These are phyloP conservation scores for Rhexocercosporidium sp. DNA, from an alignment of 2,329 filamentous ascomycete species.

Conservation along the genomic window DNA sequence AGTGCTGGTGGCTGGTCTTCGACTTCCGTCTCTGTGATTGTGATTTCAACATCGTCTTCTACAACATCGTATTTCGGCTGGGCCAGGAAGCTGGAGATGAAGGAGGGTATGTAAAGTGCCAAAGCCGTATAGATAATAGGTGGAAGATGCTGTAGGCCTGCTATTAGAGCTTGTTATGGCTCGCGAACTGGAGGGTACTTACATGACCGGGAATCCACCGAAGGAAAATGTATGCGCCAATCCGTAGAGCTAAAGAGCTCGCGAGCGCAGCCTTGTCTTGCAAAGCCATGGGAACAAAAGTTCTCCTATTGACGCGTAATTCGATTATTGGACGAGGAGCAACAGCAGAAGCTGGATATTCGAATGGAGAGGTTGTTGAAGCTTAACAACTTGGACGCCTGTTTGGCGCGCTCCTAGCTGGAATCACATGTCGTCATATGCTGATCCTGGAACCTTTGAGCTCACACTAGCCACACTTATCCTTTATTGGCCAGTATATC, in stretches of 20 bases:
- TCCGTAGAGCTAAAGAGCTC: conserved; percentile 56
- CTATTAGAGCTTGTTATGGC: conserved; percentile 16
- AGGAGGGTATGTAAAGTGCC: conserved; percentile 68
- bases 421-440: conserved; percentile 7
- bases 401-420: neutral
- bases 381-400: conserved; percentile 7
- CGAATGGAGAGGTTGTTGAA: conserved; percentile 8
- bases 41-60: conserved; percentile 62
- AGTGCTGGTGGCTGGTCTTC: conserved; percentile 42
- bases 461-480: conserved; percentile 14
- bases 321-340: neutral
- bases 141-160: conserved; percentile 42
- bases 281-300: conserved; percentile 24
- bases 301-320: neutral
- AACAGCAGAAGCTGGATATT: neutral
- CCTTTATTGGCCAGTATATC: neutral
- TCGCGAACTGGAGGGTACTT: conserved; percentile 26
- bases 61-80: conserved; percentile 63
- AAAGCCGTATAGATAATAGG: conserved; percentile 63
- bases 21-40: conserved; percentile 53
- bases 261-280: conserved; percentile 38
- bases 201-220: conserved; percentile 55
- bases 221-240: conserved; percentile 61
- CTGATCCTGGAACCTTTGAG: conserved; percentile 18
- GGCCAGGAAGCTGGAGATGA: conserved; percentile 61